Base-by-base conservation (phyloP, 768 basidiomycete species). In the Sutorius australiensis region DNA sequence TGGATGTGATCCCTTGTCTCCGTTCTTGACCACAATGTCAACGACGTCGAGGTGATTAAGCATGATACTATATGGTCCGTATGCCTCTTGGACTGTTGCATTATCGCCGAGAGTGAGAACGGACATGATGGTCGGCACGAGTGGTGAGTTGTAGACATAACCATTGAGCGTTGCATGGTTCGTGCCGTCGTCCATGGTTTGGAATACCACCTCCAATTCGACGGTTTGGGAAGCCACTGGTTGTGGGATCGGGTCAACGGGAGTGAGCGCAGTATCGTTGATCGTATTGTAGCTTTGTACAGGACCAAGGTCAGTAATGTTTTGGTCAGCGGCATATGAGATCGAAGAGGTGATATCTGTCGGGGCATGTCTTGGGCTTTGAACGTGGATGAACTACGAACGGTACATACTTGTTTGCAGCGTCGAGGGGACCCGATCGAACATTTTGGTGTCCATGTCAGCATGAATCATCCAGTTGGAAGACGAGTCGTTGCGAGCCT, bases 401-500 rank as follows among this genome's bases (percentile, higher is more conserved):
- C 5, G 39, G 28, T 5, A 73, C 85, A 39, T 54, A 89, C 90
- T 97, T 1, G 89, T 80, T 58, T 86, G 80, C 24, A 98, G 77
- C 11, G 75, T 70, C 24, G 77, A 73, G 0, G 95, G 92, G 13
- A 94, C 73, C 0, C 48, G 75, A 67, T 98, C 95, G 68, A 97
- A 98, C 93, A 95, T 95, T 56, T 73, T 75, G 0, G 80, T 80
- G 65, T 95, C 91, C 82, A 98, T 91, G 75, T 94, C 90, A 6
- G 89, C 88, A 64, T 93, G 90, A 53, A 99, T 83, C 46, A 81
- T 83, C 85, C 86, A 98, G 75, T 99, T 97, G 19, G 80, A 74
- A 3, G 79, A 73, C 0, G 86, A 88, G 57, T 93, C 89, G 69
- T 95, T 95, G 44, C 87, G 82, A 10, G 95, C 95, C 11, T 86